Evolutionary conservation across 352 stramenopile genomes (phyloP).

Genomic region (Phytopythium kandeliae): DNA sequence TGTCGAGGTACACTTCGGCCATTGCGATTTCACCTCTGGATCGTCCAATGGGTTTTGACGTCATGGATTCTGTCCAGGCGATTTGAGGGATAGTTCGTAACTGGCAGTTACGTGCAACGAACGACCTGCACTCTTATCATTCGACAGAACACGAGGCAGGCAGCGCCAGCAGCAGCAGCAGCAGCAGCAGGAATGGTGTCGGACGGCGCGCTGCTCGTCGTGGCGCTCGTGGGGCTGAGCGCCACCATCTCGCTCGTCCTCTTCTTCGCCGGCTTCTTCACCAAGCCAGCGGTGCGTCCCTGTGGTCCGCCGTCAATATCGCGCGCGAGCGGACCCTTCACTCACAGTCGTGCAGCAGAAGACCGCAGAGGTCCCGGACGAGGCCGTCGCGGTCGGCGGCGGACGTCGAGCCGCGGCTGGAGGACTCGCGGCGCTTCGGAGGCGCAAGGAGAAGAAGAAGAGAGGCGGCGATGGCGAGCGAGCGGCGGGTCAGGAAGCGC

Average conservation of each 20-base stretch:
- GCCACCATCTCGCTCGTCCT: constrained; percentile 49
- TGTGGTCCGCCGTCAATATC: too few species aligned
- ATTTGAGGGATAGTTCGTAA: too few species aligned
- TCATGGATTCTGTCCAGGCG: too few species aligned
- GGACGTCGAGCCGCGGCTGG: constrained; percentile 25
- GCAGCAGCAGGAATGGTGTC: constrained; percentile 51
- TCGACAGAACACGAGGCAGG: too few species aligned
- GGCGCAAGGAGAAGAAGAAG: constrained; percentile 61
- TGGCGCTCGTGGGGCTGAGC: constrained; percentile 45
- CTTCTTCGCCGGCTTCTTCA: constrained; percentile 66
- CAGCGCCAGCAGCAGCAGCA: neutral
- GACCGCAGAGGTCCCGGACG: constrained; percentile 23
- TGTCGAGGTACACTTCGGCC: too few species aligned
- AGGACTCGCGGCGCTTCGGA: constrained; percentile 52
- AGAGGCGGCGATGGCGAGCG: constrained; percentile 17
- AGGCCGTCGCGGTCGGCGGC: constrained; percentile 26
- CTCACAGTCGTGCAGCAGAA: too few species aligned
- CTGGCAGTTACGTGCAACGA: too few species aligned
- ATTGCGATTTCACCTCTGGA: too few species aligned
- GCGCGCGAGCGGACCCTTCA: too few species aligned
- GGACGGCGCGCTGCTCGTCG: constrained; percentile 44
- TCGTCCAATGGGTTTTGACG: too few species aligned
- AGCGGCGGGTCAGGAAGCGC: too few species aligned
- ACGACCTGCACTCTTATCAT: too few species aligned
- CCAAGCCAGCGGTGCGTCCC: constrained; percentile 21